Conservation (phyloP, 257 asterid genomes). For the Parsonsia alboflavescens region DNA sequence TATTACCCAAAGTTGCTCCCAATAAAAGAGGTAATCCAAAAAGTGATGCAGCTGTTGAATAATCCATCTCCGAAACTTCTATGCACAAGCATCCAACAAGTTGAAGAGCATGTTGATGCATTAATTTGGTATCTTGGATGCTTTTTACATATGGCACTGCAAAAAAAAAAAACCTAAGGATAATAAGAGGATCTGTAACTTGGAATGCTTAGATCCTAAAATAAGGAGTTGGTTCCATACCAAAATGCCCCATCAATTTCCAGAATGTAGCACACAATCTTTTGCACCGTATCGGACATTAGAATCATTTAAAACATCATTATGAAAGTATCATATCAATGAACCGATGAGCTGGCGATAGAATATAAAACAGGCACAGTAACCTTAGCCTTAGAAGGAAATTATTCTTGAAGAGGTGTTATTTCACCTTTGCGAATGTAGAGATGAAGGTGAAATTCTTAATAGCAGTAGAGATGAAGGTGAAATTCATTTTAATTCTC, state of each 20-base stretch:
- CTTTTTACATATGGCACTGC: constrained; percentile 23
- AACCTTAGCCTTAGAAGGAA: too few relatives aligned
- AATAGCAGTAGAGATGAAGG: neutral
- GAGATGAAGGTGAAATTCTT: neutral
- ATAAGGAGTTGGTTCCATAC: constrained; percentile 6
- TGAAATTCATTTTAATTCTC: too few relatives aligned
- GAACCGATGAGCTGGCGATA: neutral
- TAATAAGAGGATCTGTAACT: neutral
- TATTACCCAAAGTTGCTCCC: constrained; percentile 33
- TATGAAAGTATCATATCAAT: neutral
- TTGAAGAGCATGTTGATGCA: constrained; percentile 34
- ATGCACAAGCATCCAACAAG: constrained; percentile 30
- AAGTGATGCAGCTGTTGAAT: constrained; percentile 28
- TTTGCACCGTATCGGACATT: constrained; percentile 17
- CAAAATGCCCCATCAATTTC: constrained; percentile 17
- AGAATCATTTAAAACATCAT: neutral
- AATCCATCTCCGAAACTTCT: constrained; percentile 25
- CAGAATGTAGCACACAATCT: constrained; percentile 19
- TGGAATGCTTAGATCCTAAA: neutral
- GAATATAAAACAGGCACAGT: neutral
- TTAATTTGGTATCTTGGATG: constrained; percentile 18
- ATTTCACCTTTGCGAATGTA: too few relatives aligned
- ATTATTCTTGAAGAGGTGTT: neutral
- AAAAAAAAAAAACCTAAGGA: neutral
- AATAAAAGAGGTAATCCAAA: constrained; percentile 28